These are phyloP conservation scores for Nemania sp. DNA, from an alignment of 2,329 filamentous ascomycete genomes.

Conservation along the genomic window DNA sequence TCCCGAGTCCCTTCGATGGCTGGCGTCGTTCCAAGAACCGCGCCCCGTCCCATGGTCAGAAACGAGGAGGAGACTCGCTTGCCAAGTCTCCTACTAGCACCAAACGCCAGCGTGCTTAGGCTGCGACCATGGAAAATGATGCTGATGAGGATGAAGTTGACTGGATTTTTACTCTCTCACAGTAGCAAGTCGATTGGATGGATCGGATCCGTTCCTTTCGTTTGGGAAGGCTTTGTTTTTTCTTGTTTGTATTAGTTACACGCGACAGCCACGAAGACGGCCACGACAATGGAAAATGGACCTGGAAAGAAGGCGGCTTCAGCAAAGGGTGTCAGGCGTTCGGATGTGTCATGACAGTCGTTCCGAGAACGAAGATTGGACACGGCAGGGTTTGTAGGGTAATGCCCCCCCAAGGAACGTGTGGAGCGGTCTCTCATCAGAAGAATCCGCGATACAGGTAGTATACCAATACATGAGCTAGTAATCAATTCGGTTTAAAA, in stretches of 20 bases:
- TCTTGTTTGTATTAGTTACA: slow-evolving; percentile 31
- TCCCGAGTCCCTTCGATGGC: slow-evolving; percentile 65
- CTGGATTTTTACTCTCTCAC: slow-evolving; percentile 18
- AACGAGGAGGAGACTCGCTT: slow-evolving; percentile 48
- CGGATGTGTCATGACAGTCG: slow-evolving; percentile 1
- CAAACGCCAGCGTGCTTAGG: slow-evolving; percentile 42
- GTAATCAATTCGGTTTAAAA: slow-evolving; percentile 16
- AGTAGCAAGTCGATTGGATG: slow-evolving; percentile 7
- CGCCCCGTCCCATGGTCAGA: slow-evolving; percentile 48
- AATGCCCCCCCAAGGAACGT: slow-evolving; percentile 1
- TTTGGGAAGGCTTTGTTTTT: slow-evolving; percentile 10
- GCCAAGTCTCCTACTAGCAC: slow-evolving; percentile 36
- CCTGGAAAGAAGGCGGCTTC: slow-evolving; percentile 4
- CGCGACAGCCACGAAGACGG: neutral
- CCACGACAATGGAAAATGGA: slow-evolving; percentile 3
- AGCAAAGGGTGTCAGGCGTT: slow-evolving; percentile 27
- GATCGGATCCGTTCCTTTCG: neutral
- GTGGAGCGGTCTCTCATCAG: neutral
- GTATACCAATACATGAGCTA: slow-evolving; percentile 12
- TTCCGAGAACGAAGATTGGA: slow-evolving; percentile 21
- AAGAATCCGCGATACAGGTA: slow-evolving; percentile 2
- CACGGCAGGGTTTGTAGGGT: neutral
- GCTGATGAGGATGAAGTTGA: slow-evolving; percentile 8
- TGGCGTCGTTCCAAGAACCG: slow-evolving; percentile 69
- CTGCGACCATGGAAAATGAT: slow-evolving; percentile 20